Evolutionary conservation across 2,329 filamentous ascomycete species (phyloP).

Genomic region (Fusarium secorum): DNA sequence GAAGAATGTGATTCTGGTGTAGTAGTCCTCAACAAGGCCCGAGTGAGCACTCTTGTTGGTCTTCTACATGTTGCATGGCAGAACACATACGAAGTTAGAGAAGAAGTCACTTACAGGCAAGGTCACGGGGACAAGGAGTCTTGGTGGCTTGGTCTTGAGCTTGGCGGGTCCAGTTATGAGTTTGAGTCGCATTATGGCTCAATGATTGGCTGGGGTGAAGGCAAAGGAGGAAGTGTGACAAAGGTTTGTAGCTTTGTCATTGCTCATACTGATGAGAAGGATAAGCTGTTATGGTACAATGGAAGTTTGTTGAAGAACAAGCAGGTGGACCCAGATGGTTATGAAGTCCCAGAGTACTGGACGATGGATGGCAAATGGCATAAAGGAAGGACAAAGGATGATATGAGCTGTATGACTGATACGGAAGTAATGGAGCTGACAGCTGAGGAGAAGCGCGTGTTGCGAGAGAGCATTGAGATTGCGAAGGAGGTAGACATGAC

Average conservation of each 20-base stretch:
- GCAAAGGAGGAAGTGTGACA: not conserved
- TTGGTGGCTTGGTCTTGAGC: conserved; percentile 55
- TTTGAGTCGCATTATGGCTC: conserved; percentile 53
- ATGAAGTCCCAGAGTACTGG: conserved; percentile 48
- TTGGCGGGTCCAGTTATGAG: conserved; percentile 47
- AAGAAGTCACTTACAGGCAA: conserved; percentile 50
- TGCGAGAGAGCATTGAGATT: conserved; percentile 7
- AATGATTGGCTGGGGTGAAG: conserved; percentile 47
- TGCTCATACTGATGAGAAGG: conserved; percentile 50
- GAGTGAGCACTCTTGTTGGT: conserved; percentile 46
- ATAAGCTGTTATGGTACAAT: conserved; percentile 52
- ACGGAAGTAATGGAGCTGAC: conserved; percentile 3
- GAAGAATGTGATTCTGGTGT: conserved; percentile 54
- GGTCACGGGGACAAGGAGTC: conserved; percentile 56
- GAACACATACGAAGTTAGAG: conserved; percentile 50
- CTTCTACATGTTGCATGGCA: conserved; percentile 54
- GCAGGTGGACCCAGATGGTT: conserved; percentile 37
- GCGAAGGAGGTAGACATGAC: conserved; percentile 18
- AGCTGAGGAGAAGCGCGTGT: not conserved
- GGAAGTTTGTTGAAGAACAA: conserved; percentile 53
- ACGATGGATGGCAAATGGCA: conserved; percentile 51
- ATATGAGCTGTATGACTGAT: conserved; percentile 50
- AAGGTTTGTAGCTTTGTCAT: conserved; percentile 51
- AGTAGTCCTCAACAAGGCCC: conserved; percentile 51
- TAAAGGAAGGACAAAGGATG: conserved; percentile 43